Conservation (phyloP, 192 early-diverging fungal genomes). For the Coemansia sp. region DNA sequence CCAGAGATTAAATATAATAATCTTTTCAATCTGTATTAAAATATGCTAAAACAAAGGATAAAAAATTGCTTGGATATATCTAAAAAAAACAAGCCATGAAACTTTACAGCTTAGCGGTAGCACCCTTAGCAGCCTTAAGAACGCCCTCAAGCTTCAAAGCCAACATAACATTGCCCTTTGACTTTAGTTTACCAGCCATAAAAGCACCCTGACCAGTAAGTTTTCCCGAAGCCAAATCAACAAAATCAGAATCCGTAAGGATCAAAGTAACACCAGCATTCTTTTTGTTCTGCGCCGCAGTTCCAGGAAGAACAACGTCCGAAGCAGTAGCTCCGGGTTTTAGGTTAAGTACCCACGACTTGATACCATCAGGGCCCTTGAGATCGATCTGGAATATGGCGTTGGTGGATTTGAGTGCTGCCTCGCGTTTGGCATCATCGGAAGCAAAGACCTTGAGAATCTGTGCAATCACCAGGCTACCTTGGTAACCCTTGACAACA, state of each 20-base stretch:
- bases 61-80: not conserved
- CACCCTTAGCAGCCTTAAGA: slow-evolving; percentile 55
- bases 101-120: slow-evolving; percentile 68
- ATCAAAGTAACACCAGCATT: slow-evolving; percentile 72
- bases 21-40: no score
- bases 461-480: slow-evolving; percentile 69
- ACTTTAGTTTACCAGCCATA: slow-evolving; percentile 88
- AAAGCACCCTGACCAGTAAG: slow-evolving; percentile 88
- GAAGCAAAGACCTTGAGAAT: slow-evolving; percentile 58
- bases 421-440: slow-evolving; percentile 60
- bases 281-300: slow-evolving; percentile 51
- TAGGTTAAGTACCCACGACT: slow-evolving; percentile 82
- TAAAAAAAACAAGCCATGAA: not conserved
- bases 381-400: slow-evolving; percentile 87
- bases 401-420: slow-evolving; percentile 71
- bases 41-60: not conserved
- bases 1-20: no score
- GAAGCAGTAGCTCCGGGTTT: slow-evolving; percentile 67
- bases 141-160: slow-evolving; percentile 69
- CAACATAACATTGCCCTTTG: slow-evolving; percentile 71
- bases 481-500: slow-evolving; percentile 68
- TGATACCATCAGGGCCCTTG: slow-evolving; percentile 62
- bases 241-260: slow-evolving; percentile 76
- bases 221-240: slow-evolving; percentile 79
- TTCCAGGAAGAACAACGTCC: slow-evolving; percentile 57